Base-by-base conservation (phyloP, 345 rosid genomes). In the Melastoma malabathricum region DNA sequence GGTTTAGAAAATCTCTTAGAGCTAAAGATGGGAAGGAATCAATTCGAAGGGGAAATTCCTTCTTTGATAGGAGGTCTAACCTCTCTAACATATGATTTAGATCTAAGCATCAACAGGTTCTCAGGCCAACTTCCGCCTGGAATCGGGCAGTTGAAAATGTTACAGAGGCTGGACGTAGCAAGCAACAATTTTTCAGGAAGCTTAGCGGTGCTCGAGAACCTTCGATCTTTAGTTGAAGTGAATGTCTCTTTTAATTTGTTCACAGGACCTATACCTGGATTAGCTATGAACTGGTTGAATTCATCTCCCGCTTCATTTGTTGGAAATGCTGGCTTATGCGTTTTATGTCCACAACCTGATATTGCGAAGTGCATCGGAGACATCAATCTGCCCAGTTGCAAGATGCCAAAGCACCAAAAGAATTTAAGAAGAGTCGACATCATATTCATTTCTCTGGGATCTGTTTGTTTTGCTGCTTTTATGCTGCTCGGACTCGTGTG, bases 11-110 rank as follows among this genome's bases (percentile, higher is more conserved):
- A 47, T 65, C 77, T 84, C 13, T 45, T 71, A 17, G 75, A 67
- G 66, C 73, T 84, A 13, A 75, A 68, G 58, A 43, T 84, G 29
- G 95, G 83, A 44, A 81, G 77, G 55, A 89, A 84, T 64, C 51
- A 41, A 18, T 69, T 89, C 6, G 79, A 78, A 38, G 95, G 97
- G 10, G 71, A 68, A 65, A 80, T 89, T 59, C 89, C 93, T 15
- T 47, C 77, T 3, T 76, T 64, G 0, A 68, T 89, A 14, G 86
- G 93, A 44, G 68, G 62, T 1, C 48, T 80, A 62, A 48, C 27
- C 64, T 53, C 49, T 22, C 72, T 89, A 56, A 69, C 38, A 6
- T 84, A 80, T 57, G 67, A 43, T 17, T 59, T 89, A 68, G 80
- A 85, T 62, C 73, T 89, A 39, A 84, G 93, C 53, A 64, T 63